Percentiles rank a stretch among this genome's conserved stretches.
Conservation (phyloP, 345 rosid genomes). For the Aquilaria malaccensis region DNA sequence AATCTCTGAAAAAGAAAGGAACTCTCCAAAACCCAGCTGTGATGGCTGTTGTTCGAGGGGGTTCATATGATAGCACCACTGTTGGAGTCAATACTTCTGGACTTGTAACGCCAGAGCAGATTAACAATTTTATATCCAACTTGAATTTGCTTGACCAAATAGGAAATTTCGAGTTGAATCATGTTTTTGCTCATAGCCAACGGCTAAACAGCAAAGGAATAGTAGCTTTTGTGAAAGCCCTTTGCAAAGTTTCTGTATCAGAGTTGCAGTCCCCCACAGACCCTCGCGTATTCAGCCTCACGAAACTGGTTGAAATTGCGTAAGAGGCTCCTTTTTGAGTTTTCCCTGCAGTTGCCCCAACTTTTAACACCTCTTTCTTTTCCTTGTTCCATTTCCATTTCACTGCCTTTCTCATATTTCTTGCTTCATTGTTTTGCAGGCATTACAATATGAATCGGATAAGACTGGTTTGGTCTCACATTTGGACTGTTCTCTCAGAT, state of each 20-base stretch:
- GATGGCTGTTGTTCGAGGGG: conserved; percentile 97
- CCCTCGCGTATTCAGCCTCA: conserved; percentile 97
- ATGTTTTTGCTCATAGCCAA: conserved; percentile 94
- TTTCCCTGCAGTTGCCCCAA: background rate
- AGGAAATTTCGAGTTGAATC: conserved; percentile 84
- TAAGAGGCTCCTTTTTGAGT: conserved; percentile 33
- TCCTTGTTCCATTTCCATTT: background rate
- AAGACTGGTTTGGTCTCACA: conserved; percentile 95
- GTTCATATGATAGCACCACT: conserved; percentile 81
- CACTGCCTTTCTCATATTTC: too few species aligned
- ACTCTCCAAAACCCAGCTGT: conserved; percentile 85
- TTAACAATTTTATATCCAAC: conserved; percentile 68
- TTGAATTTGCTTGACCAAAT: conserved; percentile 97
- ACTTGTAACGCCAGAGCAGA: conserved; percentile 72
- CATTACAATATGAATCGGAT: conserved; percentile 97
- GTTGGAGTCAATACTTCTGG: conserved; percentile 57
- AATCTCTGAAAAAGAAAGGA: conserved; percentile 81
- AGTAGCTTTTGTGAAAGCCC: conserved; percentile 89
- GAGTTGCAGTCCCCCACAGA: conserved; percentile 98
- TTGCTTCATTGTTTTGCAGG: conserved; percentile 34
- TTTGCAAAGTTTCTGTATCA: conserved; percentile 88
- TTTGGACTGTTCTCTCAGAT: conserved; percentile 92
- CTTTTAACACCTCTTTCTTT: background rate
- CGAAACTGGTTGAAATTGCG: conserved; percentile 96
- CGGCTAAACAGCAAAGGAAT: conserved; percentile 89